Evolutionary conservation across 1,284 basidiomycete genomes (phyloP), one percentile per base, ranked within the genome.

Genomic region (Ceratobasidium sp.): DNA sequence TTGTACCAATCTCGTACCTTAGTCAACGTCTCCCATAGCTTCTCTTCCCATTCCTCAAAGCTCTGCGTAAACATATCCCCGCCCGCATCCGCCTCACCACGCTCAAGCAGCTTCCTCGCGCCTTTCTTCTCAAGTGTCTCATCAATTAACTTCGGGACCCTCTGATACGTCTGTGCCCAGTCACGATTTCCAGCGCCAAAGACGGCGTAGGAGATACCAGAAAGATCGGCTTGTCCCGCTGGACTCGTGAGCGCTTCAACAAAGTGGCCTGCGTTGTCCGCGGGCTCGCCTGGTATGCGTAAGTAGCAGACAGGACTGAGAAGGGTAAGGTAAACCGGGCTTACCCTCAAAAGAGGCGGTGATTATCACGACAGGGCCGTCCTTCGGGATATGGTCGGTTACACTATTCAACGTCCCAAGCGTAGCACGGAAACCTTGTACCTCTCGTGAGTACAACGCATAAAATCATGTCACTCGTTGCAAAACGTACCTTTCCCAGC

Each of bases 101-200:
- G 81, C 53, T 80, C 76, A 17, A 85, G 62, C 11, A 89, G 78
- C 29, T 85, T 80, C 72, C 81, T 81, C 19, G 80, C 87, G 1
- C 87, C 87, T 36, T 81, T 81, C 64, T 82, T 78, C 47, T 80
- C 84, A 6, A 89, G 77, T 15, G 80, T 76, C 17, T 80, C 78
- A 78, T 88, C 87, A 75, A 86, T 81, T 5, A 85, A 77, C 62
- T 64, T 84, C 6, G 88, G 88, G 33, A 89, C 84, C 17, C 82
- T 81, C 80, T 88, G 87, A 79, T 84, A 89, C 1, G 87, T 88
- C 47, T 82, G 79, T 27, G 82, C 83, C 87, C 88, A 89, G 77
- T 88, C 88, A 67, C 83, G 83, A 79, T 88, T 87, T 8, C 88
- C 88, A 62, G 86, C 87, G 0, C 87, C 88, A 76, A 89, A 88